phyloP scores from a whole-genome alignment of 495 filamentous ascomycete genomes.

The Clohesyomyces aquaticus region DNA sequence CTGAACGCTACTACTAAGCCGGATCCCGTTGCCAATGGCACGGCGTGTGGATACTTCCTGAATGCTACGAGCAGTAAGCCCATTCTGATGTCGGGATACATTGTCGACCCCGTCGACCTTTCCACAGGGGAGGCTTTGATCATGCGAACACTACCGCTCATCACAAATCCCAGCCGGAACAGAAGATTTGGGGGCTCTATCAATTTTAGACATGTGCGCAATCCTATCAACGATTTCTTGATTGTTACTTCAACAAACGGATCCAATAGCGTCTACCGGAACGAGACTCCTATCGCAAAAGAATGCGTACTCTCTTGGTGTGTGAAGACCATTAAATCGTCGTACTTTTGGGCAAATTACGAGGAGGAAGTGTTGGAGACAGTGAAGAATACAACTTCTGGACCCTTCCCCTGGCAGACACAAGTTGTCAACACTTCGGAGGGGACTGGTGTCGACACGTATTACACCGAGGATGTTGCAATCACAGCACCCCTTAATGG shows the following conservation, averaged over 20 bases:
- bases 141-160: constrained; percentile 16
- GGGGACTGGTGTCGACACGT: neutral
- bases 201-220: constrained; percentile 21
- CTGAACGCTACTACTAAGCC: constrained; percentile 4
- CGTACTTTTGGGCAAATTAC: constrained; percentile 29
- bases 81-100: constrained; percentile 29
- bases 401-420: constrained; percentile 16
- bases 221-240: constrained; percentile 23
- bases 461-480: constrained; percentile 19
- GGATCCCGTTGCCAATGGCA: constrained; percentile 31
- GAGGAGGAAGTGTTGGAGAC: constrained; percentile 11
- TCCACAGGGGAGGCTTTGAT: constrained; percentile 14
- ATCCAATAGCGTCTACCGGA: constrained; percentile 13
- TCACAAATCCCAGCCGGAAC: neutral
- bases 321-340: constrained; percentile 28
- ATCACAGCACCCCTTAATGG: neutral
- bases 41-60: constrained; percentile 29
- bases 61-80: constrained; percentile 25
- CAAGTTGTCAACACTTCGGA: too few species aligned
- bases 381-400: constrained; percentile 21
- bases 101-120: neutral
- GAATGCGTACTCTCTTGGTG: constrained; percentile 32
- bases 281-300: constrained; percentile 19
- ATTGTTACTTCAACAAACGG: constrained; percentile 9
- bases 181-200: constrained; percentile 26